phyloP scores from a whole-genome alignment of 2,329 filamentous ascomycete genomes.

The Elsinoe batatas region DNA sequence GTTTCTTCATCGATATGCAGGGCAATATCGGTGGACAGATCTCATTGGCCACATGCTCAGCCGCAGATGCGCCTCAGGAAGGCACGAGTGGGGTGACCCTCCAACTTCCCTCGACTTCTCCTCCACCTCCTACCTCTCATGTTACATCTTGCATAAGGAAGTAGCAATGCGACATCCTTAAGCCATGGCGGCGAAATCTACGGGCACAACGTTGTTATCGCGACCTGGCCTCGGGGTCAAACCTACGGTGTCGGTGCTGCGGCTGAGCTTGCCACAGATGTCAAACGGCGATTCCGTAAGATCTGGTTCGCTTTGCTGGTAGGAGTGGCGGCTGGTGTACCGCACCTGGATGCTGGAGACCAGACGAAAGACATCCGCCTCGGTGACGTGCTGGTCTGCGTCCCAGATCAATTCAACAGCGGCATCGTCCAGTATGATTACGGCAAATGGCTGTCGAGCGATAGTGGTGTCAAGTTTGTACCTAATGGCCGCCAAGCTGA shows the following conservation, averaged over 20 bases:
- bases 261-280: not conserved
- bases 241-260: not conserved
- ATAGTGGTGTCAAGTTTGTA: not conserved
- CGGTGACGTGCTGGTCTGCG: not conserved
- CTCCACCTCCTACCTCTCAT: not conserved
- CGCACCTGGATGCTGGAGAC: not conserved
- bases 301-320: not conserved
- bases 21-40: too few relatives aligned
- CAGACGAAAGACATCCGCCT: not conserved
- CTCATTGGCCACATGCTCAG: not conserved
- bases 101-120: not conserved
- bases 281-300: not conserved
- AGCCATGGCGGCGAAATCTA: not conserved
- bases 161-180: too few relatives aligned
- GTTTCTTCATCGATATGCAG: too few relatives aligned
- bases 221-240: not conserved
- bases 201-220: not conserved
- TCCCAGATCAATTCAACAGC: not conserved
- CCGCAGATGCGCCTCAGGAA: not conserved
- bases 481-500: not conserved
- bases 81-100: not conserved
- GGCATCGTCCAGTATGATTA: not conserved
- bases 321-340: not conserved
- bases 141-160: not conserved
- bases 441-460: not conserved